phyloP scores from a whole-genome alignment of 441 rosid species.

The Melastoma candidum region DNA sequence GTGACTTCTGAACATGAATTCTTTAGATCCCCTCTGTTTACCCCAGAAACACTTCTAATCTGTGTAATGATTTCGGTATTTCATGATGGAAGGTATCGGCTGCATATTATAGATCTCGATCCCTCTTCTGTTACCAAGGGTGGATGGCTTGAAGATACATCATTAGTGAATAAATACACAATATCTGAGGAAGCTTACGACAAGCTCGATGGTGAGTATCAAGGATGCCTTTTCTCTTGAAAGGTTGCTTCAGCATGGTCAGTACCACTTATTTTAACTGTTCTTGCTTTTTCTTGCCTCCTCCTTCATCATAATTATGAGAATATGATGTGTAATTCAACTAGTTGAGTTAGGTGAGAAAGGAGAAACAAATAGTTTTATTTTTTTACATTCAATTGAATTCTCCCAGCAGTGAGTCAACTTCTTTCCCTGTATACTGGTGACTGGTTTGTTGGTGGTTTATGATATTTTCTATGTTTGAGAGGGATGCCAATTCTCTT shows the following conservation, averaged over 20 bases:
- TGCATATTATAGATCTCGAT: conserved; percentile 77
- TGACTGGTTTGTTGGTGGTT: no score
- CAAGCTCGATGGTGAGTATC: conserved; percentile 53
- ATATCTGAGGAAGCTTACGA: conserved; percentile 85
- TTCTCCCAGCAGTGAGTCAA: not conserved
- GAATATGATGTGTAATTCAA: no score
- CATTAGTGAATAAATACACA: conserved; percentile 68
- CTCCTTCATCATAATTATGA: not conserved
- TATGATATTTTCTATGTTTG: no score
- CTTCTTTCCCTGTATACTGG: not conserved
- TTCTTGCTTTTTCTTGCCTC: not conserved
- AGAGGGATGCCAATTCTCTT: no score
- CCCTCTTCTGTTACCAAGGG: conserved; percentile 90
- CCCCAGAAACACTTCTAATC: not conserved
- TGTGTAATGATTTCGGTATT: not conserved
- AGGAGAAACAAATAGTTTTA: not conserved
- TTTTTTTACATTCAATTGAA: not conserved
- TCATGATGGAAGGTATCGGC: conserved; percentile 39
- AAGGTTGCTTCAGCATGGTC: not conserved
- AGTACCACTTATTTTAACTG: not conserved
- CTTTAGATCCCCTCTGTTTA: not conserved
- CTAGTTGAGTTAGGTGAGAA: no score
- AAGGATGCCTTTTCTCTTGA: not conserved
- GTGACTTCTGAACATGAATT: no score
- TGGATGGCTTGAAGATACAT: conserved; percentile 95